phyloP scores from a whole-genome alignment of 2,329 filamentous ascomycete genomes.

The Aspergillus udagawae region DNA sequence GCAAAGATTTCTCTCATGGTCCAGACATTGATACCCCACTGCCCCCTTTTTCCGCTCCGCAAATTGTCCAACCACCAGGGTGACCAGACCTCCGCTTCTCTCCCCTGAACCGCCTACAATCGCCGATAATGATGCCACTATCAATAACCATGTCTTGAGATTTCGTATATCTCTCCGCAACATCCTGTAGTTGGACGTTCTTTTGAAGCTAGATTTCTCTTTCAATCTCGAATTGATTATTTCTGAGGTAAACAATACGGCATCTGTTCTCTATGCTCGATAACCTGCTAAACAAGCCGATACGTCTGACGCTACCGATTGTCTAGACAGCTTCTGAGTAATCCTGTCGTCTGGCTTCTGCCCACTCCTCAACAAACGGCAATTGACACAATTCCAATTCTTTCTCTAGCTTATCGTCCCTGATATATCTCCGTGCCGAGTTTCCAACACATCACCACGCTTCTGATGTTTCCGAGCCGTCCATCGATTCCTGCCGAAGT shows the following conservation, averaged over 20 bases:
- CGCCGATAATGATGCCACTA: not conserved
- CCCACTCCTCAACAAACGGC: not conserved
- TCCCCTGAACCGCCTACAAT: not conserved
- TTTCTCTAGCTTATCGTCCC: not conserved
- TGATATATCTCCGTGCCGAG: not conserved
- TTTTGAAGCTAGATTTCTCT: not conserved
- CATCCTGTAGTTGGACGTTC: not conserved
- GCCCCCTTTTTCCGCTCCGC: not conserved
- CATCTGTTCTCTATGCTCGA: not conserved
- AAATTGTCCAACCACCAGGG: not conserved
- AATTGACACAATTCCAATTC: not conserved
- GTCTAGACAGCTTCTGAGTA: not conserved
- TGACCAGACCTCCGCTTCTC: not conserved
- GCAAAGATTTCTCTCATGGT: not conserved
- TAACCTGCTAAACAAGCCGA: not conserved
- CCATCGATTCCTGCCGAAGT: not conserved
- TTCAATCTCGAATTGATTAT: not conserved
- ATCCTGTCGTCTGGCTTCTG: not conserved
- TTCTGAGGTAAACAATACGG: not conserved
- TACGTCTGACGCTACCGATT: not conserved
- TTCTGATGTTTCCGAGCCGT: not conserved
- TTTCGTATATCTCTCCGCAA: not conserved
- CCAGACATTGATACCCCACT: not conserved
- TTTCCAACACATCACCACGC: not conserved
- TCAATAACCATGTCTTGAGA: not conserved